These are phyloP conservation scores for Silene vulgaris DNA, from an alignment of 179 eudicot genomes.

Conservation along the genomic window DNA sequence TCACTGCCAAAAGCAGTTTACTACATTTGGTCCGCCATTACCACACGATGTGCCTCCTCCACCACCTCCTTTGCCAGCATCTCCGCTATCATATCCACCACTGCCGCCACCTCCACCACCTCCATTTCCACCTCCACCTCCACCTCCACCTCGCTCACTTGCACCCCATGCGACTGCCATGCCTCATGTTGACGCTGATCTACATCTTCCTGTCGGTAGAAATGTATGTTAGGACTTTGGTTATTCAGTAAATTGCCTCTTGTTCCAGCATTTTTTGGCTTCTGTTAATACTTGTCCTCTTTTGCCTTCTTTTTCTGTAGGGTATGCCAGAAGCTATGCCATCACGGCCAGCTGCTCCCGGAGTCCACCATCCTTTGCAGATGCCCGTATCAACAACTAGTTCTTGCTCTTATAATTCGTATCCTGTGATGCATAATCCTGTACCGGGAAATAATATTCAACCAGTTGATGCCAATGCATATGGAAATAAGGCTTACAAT, in stretches of 20 bases:
- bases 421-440: conserved; percentile 42
- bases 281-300: not conserved
- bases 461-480: conserved; percentile 35
- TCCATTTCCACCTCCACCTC: conserved; percentile 40
- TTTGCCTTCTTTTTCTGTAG: conserved; percentile 35
- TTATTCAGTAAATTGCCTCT: not conserved
- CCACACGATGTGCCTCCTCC: conserved; percentile 49
- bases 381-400: conserved; percentile 33
- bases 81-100: conserved; percentile 58
- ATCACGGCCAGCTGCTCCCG: conserved; percentile 38
- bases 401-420: conserved; percentile 39
- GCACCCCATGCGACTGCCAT: conserved; percentile 26
- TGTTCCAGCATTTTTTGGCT: not conserved
- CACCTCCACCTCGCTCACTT: conserved; percentile 23
- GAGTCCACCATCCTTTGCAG: conserved; percentile 37
- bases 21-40: conserved; percentile 41
- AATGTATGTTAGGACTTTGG: conserved; percentile 35
- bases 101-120: conserved; percentile 43
- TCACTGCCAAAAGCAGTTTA: conserved; percentile 34
- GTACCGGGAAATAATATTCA: conserved; percentile 34
- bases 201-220: conserved; percentile 42
- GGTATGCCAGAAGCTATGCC: conserved; percentile 35
- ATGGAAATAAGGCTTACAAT: conserved; percentile 42
- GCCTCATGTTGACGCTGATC: conserved; percentile 37
- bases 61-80: conserved; percentile 58